Conservation (phyloP, 2,329 filamentous ascomycete species). For the Nemania diffusa region DNA sequence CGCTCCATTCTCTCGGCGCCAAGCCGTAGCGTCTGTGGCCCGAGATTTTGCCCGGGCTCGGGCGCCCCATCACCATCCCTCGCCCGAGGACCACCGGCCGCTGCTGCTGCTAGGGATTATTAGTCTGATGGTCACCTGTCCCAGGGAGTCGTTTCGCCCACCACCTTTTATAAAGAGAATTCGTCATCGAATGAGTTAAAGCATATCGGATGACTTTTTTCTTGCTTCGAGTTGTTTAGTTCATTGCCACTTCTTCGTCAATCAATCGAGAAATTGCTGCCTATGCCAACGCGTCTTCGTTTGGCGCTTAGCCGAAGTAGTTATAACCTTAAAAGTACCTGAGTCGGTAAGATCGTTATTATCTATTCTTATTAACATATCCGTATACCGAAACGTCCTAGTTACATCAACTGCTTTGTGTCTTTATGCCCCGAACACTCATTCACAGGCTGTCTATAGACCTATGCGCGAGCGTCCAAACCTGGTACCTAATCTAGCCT, state of each 20-base stretch:
- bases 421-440: too few species aligned
- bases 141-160: neutral
- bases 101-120: neutral
- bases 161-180: neutral
- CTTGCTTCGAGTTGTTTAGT: neutral
- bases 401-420: too few species aligned
- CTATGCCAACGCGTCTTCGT: constrained; percentile 14
- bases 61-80: neutral
- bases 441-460: too few species aligned
- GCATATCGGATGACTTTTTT: neutral
- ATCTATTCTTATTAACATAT: neutral
- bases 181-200: neutral
- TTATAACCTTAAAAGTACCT: neutral
- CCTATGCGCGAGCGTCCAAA: too few species aligned
- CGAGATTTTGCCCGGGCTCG: neutral
- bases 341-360: neutral
- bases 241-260: neutral
- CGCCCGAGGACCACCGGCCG: neutral
- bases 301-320: constrained; percentile 23
- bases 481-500: too few species aligned
- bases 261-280: neutral
- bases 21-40: constrained; percentile 20
- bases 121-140: neutral
- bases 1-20: constrained; percentile 31
- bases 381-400: too few species aligned